Evolutionary conservation across 352 stramenopile species (phyloP), one percentile per base, ranked within the genome.

Genomic region (Pythium plurisporium): DNA sequence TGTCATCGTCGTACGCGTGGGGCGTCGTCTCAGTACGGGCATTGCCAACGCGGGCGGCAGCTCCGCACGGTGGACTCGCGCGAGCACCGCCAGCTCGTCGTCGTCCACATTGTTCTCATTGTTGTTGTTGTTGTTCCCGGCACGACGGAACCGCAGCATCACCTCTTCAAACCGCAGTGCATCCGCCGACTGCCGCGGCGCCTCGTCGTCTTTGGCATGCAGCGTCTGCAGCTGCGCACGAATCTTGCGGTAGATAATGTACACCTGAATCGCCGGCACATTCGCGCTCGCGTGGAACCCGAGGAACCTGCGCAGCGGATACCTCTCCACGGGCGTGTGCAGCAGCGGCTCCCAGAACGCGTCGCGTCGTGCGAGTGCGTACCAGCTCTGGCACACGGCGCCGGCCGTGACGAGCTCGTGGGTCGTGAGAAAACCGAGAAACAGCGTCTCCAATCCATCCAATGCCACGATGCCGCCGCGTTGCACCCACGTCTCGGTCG

Each of bases 181-280:
- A 5, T 57, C 40, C 6, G 43, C n/a, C 26, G 46, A 52, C 31
- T 59, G 47, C 15, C 46, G 53, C 17, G 60, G 52, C 33, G 60
- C 8, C 40, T 64, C 54, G 37, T 60, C 55, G 34, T 59, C 30
- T n/a, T 56, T 65, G 5, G 29, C 27, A 11, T 59, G 33, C 20
- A 65, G 29, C 26, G 44, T 27, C 19, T 62, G 55, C 20, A 70
- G 42, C 38, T 47, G 44, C 19, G 51, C 10, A 11, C 62, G 71
- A 23, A 91, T 40, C 43, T 73, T 74, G 22, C 72, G 64, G 65
- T 80, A 93, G 22, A 91, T 67, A 66, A 86, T 90, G 44, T 77
- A 89, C 40, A 91, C 77, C 49, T 90, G 69, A 23, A 90, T 86
- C 8, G 81, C 81, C 23, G 83, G 79, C 7, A 91, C 53, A 3